Conservation (phyloP, 352 stramenopile species). For the Salisapilia sapeloensis region DNA sequence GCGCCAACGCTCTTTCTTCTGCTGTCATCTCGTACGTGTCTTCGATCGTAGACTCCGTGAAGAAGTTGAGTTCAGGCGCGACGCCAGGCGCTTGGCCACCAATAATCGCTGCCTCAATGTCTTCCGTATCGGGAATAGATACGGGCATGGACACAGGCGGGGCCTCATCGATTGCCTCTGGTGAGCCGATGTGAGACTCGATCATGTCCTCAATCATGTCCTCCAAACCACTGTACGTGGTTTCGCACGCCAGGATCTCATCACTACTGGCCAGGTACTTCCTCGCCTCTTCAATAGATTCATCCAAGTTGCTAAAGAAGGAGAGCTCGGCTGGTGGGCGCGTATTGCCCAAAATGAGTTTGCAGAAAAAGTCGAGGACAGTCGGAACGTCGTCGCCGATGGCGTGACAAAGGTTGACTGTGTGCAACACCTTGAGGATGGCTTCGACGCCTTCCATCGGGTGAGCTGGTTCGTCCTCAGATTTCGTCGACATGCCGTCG, state of each 20-base stretch:
- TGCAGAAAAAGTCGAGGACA: conserved; percentile 73
- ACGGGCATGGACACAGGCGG: not conserved
- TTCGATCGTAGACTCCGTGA: conserved; percentile 59
- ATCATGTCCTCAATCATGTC: conserved; percentile 36
- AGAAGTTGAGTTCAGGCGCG: conserved; percentile 64
- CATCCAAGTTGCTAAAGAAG: conserved; percentile 60
- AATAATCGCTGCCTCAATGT: not conserved
- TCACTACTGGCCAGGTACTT: conserved; percentile 47
- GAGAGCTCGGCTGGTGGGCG: conserved; percentile 54
- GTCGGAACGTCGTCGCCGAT: conserved; percentile 60
- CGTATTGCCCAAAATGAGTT: conserved; percentile 68
- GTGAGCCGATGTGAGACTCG: not conserved
- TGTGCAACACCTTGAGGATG: conserved; percentile 60
- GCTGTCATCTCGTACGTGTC: conserved; percentile 1
- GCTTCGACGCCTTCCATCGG: conserved; percentile 39
- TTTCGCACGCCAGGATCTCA: conserved; percentile 57
- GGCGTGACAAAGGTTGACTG: conserved; percentile 56
- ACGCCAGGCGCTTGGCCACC: conserved; percentile 2
- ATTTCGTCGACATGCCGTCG: not conserved
- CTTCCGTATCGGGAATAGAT: not conserved
- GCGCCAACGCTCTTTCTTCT: conserved; percentile 3
- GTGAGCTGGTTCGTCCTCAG: conserved; percentile 5
- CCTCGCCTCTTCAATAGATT: conserved; percentile 62
- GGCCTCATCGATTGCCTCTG: too few relatives aligned
- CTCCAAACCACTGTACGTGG: conserved; percentile 41